A percentile compares a stretch with the other conserved stretches of the same genome.
Evolutionary conservation across 305 asterid species (phyloP).

Genomic region (Coffea humblotiana): DNA sequence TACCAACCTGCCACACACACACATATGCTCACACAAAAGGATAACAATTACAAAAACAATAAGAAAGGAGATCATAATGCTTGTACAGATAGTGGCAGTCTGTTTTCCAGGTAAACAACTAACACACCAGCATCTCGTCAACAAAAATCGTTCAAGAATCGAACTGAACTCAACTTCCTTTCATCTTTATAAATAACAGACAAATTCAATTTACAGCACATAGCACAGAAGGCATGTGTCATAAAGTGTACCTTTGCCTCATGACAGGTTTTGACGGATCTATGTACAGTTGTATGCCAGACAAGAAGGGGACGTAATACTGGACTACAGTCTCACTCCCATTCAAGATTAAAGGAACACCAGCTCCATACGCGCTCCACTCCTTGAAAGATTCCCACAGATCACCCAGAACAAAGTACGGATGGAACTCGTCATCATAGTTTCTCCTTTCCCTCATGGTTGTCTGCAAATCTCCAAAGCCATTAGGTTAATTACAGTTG

Average conservation of each 20-base stretch:
- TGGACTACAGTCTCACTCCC: constrained; percentile 72
- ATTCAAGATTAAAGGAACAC: constrained; percentile 73
- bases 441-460: constrained; percentile 61
- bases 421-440: constrained; percentile 51
- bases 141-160: neutral
- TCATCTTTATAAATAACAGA: neutral
- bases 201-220: neutral
- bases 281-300: constrained; percentile 80
- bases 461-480: constrained; percentile 48
- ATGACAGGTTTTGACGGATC: constrained; percentile 55
- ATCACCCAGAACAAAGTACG: constrained; percentile 78
- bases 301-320: constrained; percentile 84
- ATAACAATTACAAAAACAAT: neutral
- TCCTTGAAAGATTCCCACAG: constrained; percentile 95
- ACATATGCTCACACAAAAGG: neutral
- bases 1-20: neutral
- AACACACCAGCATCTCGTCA: neutral
- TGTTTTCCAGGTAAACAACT: neutral
- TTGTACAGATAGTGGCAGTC: neutral
- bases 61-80: neutral
- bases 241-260: constrained; percentile 46
- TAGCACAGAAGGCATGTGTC: neutral
- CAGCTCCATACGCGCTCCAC: constrained; percentile 97
- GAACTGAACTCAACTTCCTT: neutral
- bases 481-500: constrained; percentile 1